Evolutionary conservation across 2,329 filamentous ascomycete genomes (phyloP).

Genomic region (Pseudocercospora vitis): DNA sequence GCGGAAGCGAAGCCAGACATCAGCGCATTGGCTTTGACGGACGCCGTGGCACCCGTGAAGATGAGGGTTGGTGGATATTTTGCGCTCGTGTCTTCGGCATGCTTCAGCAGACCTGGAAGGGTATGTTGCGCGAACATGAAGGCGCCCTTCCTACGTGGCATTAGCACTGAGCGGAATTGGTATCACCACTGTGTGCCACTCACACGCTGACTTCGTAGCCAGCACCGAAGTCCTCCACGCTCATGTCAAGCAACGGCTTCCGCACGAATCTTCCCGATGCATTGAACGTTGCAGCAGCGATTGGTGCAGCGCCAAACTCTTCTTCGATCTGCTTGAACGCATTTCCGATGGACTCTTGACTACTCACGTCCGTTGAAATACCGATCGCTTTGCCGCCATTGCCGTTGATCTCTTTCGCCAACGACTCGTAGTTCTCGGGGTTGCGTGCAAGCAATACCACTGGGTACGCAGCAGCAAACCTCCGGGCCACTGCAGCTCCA

Average conservation of each 20-base stretch:
- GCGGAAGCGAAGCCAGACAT: slow-evolving; percentile 73
- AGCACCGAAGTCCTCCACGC: slow-evolving; percentile 56
- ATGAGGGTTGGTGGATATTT: slow-evolving; percentile 74
- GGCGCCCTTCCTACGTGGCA: slow-evolving; percentile 58
- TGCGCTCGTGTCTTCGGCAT: slow-evolving; percentile 49
- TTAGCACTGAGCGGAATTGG: not conserved
- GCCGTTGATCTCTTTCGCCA: slow-evolving; percentile 67
- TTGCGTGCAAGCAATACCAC: slow-evolving; percentile 73
- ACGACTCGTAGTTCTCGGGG: slow-evolving; percentile 62
- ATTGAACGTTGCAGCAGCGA: slow-evolving; percentile 64
- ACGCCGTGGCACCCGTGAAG: slow-evolving; percentile 84
- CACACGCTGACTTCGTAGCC: slow-evolving; percentile 54
- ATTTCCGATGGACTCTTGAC: slow-evolving; percentile 53
- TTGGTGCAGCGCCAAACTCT: slow-evolving; percentile 52
- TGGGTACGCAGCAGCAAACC: slow-evolving; percentile 64
- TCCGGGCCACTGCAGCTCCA: slow-evolving; percentile 61
- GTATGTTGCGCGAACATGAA: slow-evolving; percentile 73
- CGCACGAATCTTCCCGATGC: slow-evolving; percentile 59
- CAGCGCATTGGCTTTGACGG: slow-evolving; percentile 67
- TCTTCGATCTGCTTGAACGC: slow-evolving; percentile 65
- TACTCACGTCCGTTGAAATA: slow-evolving; percentile 65
- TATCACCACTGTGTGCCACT: slow-evolving; percentile 23
- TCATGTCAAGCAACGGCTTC: slow-evolving; percentile 63
- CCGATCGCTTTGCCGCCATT: slow-evolving; percentile 69
- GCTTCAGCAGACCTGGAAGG: slow-evolving; percentile 68